These are phyloP conservation scores for Ceratocystis harringtonii DNA, from an alignment of 2,329 filamentous ascomycete species.

Conservation along the genomic window DNA sequence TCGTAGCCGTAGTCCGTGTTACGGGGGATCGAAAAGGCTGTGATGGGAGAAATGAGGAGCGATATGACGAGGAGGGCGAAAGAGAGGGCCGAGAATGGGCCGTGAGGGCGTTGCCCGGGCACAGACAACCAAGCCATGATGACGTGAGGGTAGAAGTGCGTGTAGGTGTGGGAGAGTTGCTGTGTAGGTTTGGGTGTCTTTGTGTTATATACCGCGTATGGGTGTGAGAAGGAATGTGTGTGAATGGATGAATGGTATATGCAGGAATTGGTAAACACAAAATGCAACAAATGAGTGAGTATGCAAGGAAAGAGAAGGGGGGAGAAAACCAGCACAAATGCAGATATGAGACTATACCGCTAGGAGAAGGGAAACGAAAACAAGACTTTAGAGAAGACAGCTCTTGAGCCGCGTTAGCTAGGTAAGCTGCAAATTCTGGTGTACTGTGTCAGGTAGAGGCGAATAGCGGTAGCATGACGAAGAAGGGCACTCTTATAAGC, in stretches of 20 bases:
- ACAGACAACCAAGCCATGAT: not conserved
- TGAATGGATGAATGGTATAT: not conserved
- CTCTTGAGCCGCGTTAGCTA: too few relatives aligned
- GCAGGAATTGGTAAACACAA: not conserved
- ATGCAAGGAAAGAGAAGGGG: not conserved
- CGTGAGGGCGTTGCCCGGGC: not conserved
- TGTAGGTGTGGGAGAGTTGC: too few relatives aligned
- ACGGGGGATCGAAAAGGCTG: not conserved
- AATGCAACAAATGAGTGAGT: not conserved
- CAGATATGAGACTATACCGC: not conserved
- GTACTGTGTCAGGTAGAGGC: not conserved
- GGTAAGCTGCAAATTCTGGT: not conserved
- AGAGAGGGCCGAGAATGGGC: not conserved
- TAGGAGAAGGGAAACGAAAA: not conserved
- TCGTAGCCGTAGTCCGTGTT: not conserved
- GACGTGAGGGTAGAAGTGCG: too few relatives aligned
- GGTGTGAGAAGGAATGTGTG: not conserved
- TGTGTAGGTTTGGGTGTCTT: not conserved
- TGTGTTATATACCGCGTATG: not conserved
- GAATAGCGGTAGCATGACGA: too few relatives aligned
- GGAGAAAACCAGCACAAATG: not conserved
- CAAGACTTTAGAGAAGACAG: not conserved
- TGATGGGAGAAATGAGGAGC: not conserved
- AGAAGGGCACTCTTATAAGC: too few relatives aligned
- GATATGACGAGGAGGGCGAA: not conserved